Evolutionary conservation across 2,329 filamentous ascomycete species (phyloP), one percentile per base, ranked within the genome.

Genomic region (Claviceps africana): DNA sequence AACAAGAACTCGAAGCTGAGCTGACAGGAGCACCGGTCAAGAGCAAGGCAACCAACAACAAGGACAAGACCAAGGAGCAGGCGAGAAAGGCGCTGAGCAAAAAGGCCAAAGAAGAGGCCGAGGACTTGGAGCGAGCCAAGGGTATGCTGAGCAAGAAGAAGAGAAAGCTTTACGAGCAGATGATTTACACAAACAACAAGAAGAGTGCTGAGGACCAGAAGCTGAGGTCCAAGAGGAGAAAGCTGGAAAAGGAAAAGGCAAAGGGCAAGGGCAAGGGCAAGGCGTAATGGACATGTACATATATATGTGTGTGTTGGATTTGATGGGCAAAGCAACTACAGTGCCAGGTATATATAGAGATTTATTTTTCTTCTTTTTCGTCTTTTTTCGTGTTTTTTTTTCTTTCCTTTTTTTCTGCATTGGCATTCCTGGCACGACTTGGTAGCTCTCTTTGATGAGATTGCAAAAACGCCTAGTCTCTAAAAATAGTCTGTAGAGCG

Each of bases 111-210:
- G 77, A 82, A 62, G 86, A 93, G 64, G 83, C 85, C 4, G 93
- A 97, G 69, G 90, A 97, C 62, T 70, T 94, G 54, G 89, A 95
- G 69, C 79, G 91, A 56, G 85, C 88, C 67, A 96, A 95, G 81
- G 93, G 94, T 73, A 98, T 98, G 93, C 83, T 97, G 75, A 87
- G 86, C 69, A 87, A 94, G 70, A 93, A 94, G 80, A 98, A 97
- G 82, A 79, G 93, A 63, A 96, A 96, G 82, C 74, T 96, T 63
- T 85, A 91, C 59, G 93, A 97, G 75, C 93, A 96, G 75, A 98
- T 98, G 88, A 78, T 89, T 64, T 94, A 95, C 71, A 89, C 83
- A 56, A 95, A 96, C 70, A 90, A 85, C 72, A 90, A 93, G 78
- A 87, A 88, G 75, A 91, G 91, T 59, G 85, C 82, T 28, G 88